Evolutionary conservation across 2,329 filamentous ascomycete genomes (phyloP).

Genomic region (Amauroascus verrucosus): DNA sequence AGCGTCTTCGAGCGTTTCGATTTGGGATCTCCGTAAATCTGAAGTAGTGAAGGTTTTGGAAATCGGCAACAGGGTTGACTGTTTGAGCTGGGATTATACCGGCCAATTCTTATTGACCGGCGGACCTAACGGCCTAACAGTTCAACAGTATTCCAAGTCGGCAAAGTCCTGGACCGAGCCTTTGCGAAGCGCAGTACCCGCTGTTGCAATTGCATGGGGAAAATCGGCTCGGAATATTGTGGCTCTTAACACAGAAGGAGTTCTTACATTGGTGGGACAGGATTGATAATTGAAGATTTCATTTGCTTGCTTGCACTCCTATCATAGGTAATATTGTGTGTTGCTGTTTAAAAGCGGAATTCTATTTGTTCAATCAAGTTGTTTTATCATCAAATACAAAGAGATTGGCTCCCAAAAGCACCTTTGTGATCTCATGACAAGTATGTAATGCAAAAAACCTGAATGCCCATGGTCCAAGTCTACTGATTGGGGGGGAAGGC

Average conservation of each 20-base stretch:
- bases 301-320: slow-evolving; percentile 16
- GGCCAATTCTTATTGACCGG: slow-evolving; percentile 82
- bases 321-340: slow-evolving; percentile 5
- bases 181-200: slow-evolving; percentile 62
- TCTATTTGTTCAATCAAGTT: background rate
- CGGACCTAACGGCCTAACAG: slow-evolving; percentile 68
- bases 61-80: slow-evolving; percentile 65
- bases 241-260: slow-evolving; percentile 62
- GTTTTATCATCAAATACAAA: slow-evolving; percentile 2
- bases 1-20: slow-evolving; percentile 64
- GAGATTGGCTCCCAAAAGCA: background rate
- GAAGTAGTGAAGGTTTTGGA: slow-evolving; percentile 76
- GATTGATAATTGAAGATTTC: slow-evolving; percentile 34
- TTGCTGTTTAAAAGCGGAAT: slow-evolving; percentile 11
- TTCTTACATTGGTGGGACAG: slow-evolving; percentile 57
- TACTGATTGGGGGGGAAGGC: background rate
- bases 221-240: slow-evolving; percentile 62
- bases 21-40: slow-evolving; percentile 87
- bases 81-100: slow-evolving; percentile 83
- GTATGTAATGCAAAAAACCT: background rate
- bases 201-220: slow-evolving; percentile 69
- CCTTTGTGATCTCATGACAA: slow-evolving; percentile 9
- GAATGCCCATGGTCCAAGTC: background rate
- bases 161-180: slow-evolving; percentile 84
- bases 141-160: slow-evolving; percentile 81